phyloP scores from a whole-genome alignment of 108 stramenopile genomes.

The Chaetoceros muelleri region DNA sequence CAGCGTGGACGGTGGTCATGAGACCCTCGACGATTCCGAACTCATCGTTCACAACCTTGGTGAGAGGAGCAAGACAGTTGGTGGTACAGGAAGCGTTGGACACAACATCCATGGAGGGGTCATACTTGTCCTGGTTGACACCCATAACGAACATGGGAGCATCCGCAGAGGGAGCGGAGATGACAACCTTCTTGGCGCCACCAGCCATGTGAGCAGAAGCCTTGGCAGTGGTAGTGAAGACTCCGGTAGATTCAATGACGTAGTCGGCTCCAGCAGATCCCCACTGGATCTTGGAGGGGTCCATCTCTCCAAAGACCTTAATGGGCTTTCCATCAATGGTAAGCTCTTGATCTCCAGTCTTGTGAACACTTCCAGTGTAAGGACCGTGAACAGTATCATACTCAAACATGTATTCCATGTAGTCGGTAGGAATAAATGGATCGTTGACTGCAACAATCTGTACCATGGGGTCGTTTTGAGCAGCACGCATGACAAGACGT shows the following conservation, averaged over 20 bases:
- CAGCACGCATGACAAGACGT: constrained; percentile 92
- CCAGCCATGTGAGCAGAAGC: constrained; percentile 81
- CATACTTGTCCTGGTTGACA: constrained; percentile 89
- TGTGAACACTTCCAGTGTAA: constrained; percentile 49
- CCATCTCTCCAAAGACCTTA: constrained; percentile 88
- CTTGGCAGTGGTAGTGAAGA: constrained; percentile 81
- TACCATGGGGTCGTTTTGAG: constrained; percentile 74
- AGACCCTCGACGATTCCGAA: constrained; percentile 95
- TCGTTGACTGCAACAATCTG: constrained; percentile 96
- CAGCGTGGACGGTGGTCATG: constrained; percentile 98
- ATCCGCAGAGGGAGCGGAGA: constrained; percentile 93
- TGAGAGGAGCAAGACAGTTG: constrained; percentile 97
- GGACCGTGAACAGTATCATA: constrained; percentile 94
- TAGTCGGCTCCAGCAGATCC: constrained; percentile 87
- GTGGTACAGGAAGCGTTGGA: constrained; percentile 99
- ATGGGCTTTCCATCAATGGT: constrained; percentile 66
- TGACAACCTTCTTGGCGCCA: constrained; percentile 97
- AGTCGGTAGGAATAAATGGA: constrained; percentile 82
- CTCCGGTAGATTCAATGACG: constrained; percentile 95
- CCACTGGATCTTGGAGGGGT: constrained; percentile 92
- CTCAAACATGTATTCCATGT: constrained; percentile 92
- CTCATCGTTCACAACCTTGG: constrained; percentile 97
- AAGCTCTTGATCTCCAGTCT: constrained; percentile 54
- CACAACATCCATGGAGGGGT: constrained; percentile 87
- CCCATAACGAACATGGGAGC: constrained; percentile 99